Base-by-base conservation (phyloP, 2,329 filamentous ascomycete genomes). In the Hypoxylon sp. region DNA sequence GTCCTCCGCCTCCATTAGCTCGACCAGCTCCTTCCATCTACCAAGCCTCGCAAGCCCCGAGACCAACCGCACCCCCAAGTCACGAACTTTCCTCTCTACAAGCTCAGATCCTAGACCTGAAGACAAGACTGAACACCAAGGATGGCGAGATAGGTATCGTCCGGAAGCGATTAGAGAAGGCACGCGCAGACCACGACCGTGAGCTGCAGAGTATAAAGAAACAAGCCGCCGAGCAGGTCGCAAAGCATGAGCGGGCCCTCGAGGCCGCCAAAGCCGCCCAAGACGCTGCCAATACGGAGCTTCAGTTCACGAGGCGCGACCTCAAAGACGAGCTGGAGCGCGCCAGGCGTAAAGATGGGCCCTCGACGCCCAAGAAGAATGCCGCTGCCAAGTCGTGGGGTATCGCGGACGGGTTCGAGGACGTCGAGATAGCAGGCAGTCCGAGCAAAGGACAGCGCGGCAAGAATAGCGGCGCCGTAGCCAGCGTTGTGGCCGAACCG, bases 341-440 rank as follows among this genome's bases (percentile, higher is more conserved):
- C 68, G 81, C 77, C 54, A 83, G 79, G 67, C 75, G 85, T 58
- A 85, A 80, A 70, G 84, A 82, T 15, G 74, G 73, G 19, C 71
- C 69, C 3, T 70, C 71, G 3, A 92, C 90, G 0, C 89, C 89
- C 2, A 91, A 84, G 71, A 89, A 87, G 74, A 83, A 82, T 28
- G 82, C 79, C 68, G 73, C 78, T 1, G 76, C 82, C 26, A 87
- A 84, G 73, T 77, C 80, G 1, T 85, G 85, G 77, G 81, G 84
- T 1, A 79, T 91, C 51, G 85, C 90, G 1, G 92, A 95, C 76
- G 92, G 92, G 0, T 95, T 95, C 70, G 91, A 94, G 62, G 87
- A 92, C 62, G 80, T 87, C 66, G 85, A 88, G 64, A 80, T 87
- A 56, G 79, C 81, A 6, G 73, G 76, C 4, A 88, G 85, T 58